Percentiles rank a stretch among this genome's conserved stretches.
Evolutionary conservation across 1,139 yeast genomes (phyloP).

Genomic region (Yamadazyma sp.): DNA sequence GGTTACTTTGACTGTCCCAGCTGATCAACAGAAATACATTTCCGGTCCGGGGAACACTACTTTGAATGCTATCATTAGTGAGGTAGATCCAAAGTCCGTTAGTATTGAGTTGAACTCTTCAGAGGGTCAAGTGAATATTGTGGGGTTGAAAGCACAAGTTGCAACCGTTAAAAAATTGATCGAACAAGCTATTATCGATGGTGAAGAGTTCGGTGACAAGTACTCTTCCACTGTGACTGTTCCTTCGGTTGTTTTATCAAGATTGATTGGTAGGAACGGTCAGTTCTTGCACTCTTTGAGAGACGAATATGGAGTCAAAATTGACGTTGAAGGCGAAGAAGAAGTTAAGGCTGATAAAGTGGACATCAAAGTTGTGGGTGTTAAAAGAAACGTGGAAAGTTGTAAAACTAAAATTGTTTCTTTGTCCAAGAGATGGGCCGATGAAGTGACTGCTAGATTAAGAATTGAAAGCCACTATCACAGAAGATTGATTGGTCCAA

Average conservation of each 20-base stretch:
- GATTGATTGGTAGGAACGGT: conserved; percentile 91
- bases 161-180: conserved; percentile 53
- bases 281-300: conserved; percentile 65
- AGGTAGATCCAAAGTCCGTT: conserved; percentile 41
- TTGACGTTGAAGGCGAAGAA: conserved; percentile 54
- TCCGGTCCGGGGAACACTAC: conserved; percentile 61
- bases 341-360: conserved; percentile 48
- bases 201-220: conserved; percentile 61
- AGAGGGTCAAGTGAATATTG: conserved; percentile 57
- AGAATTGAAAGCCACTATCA: conserved; percentile 78
- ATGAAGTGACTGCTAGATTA: conserved; percentile 66
- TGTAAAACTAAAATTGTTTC: conserved; percentile 61
- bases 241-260: conserved; percentile 68
- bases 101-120: conserved; percentile 41
- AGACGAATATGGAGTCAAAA: conserved; percentile 76
- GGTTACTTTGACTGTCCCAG: conserved; percentile 51
- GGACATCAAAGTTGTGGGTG: conserved; percentile 66
- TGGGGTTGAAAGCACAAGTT: conserved; percentile 64
- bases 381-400: conserved; percentile 75
- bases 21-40: conserved; percentile 57
- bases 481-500: conserved; percentile 80
- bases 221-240: conserved; percentile 51
- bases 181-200: conserved; percentile 57
- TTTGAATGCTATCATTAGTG: conserved; percentile 47
- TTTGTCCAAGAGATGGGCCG: conserved; percentile 77